Evolutionary conservation across 2,329 filamentous ascomycete species (phyloP).

Genomic region (Aspergillus sp.): DNA sequence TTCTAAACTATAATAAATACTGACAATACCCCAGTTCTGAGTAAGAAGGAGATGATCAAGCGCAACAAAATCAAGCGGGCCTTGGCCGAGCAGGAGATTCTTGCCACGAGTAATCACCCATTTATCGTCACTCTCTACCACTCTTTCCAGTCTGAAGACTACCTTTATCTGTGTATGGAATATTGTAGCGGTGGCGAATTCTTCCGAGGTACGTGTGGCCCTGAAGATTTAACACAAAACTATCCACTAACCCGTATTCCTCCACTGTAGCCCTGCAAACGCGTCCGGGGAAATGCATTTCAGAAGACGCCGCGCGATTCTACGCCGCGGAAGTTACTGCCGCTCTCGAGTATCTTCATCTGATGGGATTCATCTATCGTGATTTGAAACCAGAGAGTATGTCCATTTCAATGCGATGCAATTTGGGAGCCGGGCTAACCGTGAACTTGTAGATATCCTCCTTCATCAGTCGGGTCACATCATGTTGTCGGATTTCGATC

Average conservation of each 20-base stretch:
- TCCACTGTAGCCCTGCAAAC: constrained; percentile 74
- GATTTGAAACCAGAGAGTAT: constrained; percentile 95
- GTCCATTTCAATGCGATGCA: constrained; percentile 35
- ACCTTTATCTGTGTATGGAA: constrained; percentile 99
- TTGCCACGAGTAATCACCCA: constrained; percentile 97
- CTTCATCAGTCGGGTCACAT: constrained; percentile 99
- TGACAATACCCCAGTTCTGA: constrained; percentile 67
- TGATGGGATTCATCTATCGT: constrained; percentile 99
- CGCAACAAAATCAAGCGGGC: constrained; percentile 99
- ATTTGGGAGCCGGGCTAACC: constrained; percentile 20
- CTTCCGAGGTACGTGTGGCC: constrained; percentile 63
- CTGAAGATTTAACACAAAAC: background rate
- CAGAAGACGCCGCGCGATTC: constrained; percentile 94
- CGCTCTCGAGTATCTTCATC: constrained; percentile 90
- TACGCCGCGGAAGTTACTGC: constrained; percentile 98
- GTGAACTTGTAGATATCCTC: constrained; percentile 74
- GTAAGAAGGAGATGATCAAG: constrained; percentile 99
- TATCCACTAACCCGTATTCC: constrained; percentile 6
- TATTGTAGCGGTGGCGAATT: constrained; percentile 99
- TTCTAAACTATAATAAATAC: background rate
- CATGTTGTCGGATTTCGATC: constrained; percentile 98
- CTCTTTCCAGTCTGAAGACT: constrained; percentile 98
- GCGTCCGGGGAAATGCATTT: constrained; percentile 92
- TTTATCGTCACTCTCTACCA: constrained; percentile 99
- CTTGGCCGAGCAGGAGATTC: constrained; percentile 93